Evolutionary conservation across 2,329 filamentous ascomycete species (phyloP).

Genomic region (Cladosporium sp.): DNA sequence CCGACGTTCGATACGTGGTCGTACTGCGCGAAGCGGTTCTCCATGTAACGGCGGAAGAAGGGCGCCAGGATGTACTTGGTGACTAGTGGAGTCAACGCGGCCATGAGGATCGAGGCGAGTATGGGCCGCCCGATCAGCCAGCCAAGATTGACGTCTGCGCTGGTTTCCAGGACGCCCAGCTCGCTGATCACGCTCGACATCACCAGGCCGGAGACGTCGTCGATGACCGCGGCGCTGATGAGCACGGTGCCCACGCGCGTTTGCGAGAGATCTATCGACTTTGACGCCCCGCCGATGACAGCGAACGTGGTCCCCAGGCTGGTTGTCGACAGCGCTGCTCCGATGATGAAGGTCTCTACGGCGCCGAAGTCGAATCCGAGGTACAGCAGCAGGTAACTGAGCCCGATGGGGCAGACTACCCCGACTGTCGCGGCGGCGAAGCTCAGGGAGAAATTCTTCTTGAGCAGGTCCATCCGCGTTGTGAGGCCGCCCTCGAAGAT

Average conservation of each 20-base stretch:
- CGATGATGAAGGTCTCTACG: slow-evolving; percentile 35
- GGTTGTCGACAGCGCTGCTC: slow-evolving; percentile 35
- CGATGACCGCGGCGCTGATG: slow-evolving; percentile 51
- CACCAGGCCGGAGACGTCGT: slow-evolving; percentile 51
- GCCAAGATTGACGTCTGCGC: slow-evolving; percentile 28
- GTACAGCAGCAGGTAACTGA: slow-evolving; percentile 49
- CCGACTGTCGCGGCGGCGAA: slow-evolving; percentile 48
- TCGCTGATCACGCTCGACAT: slow-evolving; percentile 41
- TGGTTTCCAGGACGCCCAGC: slow-evolving; percentile 28
- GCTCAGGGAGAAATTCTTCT: slow-evolving; percentile 49
- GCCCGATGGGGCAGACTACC: slow-evolving; percentile 50
- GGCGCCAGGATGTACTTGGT: slow-evolving; percentile 43
- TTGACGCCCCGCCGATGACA: slow-evolving; percentile 38
- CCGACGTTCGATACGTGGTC: slow-evolving; percentile 24
- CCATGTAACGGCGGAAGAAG: slow-evolving; percentile 29
- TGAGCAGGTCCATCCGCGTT: slow-evolving; percentile 50
- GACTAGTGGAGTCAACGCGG: slow-evolving; percentile 32
- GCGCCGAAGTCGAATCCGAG: slow-evolving; percentile 46
- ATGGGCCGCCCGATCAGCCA: slow-evolving; percentile 36
- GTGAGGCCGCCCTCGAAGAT: slow-evolving; percentile 56
- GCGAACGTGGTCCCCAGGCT: slow-evolving; percentile 41
- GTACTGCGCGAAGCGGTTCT: slow-evolving; percentile 31
- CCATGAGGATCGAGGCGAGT: slow-evolving; percentile 31
- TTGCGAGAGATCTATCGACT: slow-evolving; percentile 45
- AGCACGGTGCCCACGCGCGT: slow-evolving; percentile 49